phyloP scores from a whole-genome alignment of 2,329 filamentous ascomycete genomes.

The Beauveria medogensis region DNA sequence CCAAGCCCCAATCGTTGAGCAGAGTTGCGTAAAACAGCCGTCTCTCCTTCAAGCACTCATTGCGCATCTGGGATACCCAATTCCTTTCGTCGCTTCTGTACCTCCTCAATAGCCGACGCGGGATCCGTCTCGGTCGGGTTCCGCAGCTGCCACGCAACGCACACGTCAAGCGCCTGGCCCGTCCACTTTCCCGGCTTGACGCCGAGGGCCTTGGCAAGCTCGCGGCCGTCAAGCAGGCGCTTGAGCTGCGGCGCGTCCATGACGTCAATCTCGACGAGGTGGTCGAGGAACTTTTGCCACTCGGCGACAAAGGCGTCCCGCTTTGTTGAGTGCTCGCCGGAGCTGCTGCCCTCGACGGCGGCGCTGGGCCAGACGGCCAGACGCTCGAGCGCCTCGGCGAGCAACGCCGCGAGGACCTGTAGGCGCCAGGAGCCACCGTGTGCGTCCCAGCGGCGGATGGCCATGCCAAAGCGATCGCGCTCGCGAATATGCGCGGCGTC shows the following conservation, averaged over 20 bases:
- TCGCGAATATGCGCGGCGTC: conserved; percentile 37
- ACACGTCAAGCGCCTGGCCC: conserved; percentile 66
- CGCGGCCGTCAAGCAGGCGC: conserved; percentile 64
- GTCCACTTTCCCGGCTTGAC: conserved; percentile 79
- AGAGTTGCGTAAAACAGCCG: neutral
- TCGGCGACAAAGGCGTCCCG: conserved; percentile 36
- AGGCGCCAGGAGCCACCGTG: conserved; percentile 57
- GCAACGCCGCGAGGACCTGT: conserved; percentile 59
- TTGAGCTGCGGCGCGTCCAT: conserved; percentile 51
- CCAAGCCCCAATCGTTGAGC: neutral
- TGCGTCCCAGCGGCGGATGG: conserved; percentile 62
- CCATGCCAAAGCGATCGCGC: conserved; percentile 64
- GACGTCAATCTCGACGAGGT: conserved; percentile 45
- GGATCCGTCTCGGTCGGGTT: conserved; percentile 60
- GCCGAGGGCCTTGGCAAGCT: conserved; percentile 60
- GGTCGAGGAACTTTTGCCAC: conserved; percentile 50
- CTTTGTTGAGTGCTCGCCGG: conserved; percentile 22
- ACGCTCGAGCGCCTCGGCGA: conserved; percentile 50
- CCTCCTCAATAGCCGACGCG: conserved; percentile 50
- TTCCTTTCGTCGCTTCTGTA: conserved; percentile 43
- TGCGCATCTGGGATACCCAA: conserved; percentile 32
- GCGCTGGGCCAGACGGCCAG: conserved; percentile 24
- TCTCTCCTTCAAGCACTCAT: neutral
- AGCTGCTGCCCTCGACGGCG: neutral
- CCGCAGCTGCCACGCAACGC: conserved; percentile 81